These are phyloP conservation scores for Chlorella sp. DNA, from an alignment of 139 green algal species.

Conservation along the genomic window DNA sequence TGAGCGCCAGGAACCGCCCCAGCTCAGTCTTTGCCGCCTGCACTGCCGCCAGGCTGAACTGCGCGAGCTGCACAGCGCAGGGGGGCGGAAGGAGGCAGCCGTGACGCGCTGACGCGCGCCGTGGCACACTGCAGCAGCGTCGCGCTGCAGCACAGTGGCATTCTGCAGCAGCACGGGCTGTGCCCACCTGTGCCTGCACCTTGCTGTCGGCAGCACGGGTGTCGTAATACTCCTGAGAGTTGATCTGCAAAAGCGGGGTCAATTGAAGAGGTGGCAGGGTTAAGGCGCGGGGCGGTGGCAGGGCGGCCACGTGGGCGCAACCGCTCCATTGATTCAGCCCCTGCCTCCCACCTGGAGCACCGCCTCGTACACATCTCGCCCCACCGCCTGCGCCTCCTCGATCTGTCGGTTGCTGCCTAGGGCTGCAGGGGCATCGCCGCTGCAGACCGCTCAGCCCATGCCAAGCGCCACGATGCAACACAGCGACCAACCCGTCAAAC, in stretches of 20 bases:
- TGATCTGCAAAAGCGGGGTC: background rate
- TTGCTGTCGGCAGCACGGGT: background rate
- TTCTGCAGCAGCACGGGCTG: background rate
- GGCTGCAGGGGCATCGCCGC: background rate
- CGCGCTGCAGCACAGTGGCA: background rate
- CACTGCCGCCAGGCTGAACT: too few species aligned
- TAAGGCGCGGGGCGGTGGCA: too few species aligned
- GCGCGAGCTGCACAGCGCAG: too few species aligned
- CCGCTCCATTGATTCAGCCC: too few species aligned
- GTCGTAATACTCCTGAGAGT: background rate
- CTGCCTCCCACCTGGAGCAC: slow-evolving; percentile 44
- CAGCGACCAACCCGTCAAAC: background rate
- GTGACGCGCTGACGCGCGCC: background rate
- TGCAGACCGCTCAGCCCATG: background rate
- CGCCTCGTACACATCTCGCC: slow-evolving; percentile 40
- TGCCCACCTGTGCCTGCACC: background rate
- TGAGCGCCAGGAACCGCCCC: slow-evolving; percentile 49
- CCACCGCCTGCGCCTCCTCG: slow-evolving; percentile 16
- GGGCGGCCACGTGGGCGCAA: background rate
- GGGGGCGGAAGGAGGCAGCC: background rate
- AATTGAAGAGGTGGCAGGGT: background rate
- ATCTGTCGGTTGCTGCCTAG: background rate
- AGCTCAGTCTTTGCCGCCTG: slow-evolving; percentile 39
- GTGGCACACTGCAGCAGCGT: background rate
- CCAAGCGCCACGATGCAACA: too few species aligned